Evolutionary conservation across 306 rosid species (phyloP).

Genomic region (Oxytropis ochrocephala): DNA sequence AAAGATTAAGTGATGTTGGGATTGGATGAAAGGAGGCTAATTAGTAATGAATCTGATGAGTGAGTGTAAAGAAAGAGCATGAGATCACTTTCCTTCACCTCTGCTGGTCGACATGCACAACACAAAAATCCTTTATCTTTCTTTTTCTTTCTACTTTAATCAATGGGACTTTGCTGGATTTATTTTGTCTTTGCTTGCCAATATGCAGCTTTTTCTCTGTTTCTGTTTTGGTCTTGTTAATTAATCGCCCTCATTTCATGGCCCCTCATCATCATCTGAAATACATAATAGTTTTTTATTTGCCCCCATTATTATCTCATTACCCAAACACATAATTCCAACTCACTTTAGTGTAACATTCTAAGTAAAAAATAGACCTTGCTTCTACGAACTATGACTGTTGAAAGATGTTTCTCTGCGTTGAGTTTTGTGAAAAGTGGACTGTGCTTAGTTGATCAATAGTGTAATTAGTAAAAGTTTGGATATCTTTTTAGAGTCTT

Average conservation of each 20-base stretch:
- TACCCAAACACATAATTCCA: too few species aligned
- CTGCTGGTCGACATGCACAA: conserved; percentile 10
- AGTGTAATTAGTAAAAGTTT: too few species aligned
- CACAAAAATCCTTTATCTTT: conserved; percentile 22
- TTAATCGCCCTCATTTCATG: conserved; percentile 77
- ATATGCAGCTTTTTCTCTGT: conserved; percentile 21
- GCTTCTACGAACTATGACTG: too few species aligned
- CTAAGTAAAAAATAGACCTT: too few species aligned
- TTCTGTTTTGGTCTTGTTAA: conserved; percentile 20
- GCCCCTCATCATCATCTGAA: conserved; percentile 44
- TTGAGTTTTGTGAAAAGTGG: too few species aligned
- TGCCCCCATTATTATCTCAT: too few species aligned
- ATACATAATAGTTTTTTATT: too few species aligned
- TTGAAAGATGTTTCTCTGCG: too few species aligned
- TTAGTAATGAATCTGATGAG: not conserved
- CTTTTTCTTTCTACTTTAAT: conserved; percentile 29
- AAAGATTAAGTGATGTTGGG: not conserved
- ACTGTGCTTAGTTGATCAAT: too few species aligned
- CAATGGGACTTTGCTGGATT: conserved; percentile 26
- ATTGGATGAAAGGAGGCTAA: not conserved
- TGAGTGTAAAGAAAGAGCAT: too few species aligned
- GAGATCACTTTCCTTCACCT: conserved; percentile 27
- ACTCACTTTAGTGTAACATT: too few species aligned
- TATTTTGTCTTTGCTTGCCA: conserved; percentile 31
- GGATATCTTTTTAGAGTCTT: too few species aligned